These are phyloP conservation scores for Magnusiomyces tetraspermus DNA, from an alignment of 1,139 yeast species.

Conservation along the genomic window DNA sequence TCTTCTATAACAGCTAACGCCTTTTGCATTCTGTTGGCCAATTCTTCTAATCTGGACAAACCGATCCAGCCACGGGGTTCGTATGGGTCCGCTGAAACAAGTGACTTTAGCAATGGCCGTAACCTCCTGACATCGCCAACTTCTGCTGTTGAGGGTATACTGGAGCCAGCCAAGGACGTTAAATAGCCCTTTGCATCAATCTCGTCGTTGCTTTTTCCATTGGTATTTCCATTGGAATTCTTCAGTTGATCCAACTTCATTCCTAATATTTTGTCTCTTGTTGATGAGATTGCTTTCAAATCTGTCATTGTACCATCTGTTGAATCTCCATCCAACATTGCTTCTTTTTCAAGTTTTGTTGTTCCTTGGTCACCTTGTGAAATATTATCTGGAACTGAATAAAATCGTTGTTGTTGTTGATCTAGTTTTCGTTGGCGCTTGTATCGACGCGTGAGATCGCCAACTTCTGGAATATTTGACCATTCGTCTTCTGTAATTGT, in stretches of 20 bases:
- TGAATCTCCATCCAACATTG: not conserved
- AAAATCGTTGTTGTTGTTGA: constrained; percentile 57
- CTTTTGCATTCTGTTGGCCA: constrained; percentile 43
- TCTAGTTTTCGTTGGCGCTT: constrained; percentile 54
- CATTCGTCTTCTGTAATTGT: constrained; percentile 62
- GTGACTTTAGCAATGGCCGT: constrained; percentile 53
- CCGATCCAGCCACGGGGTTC: constrained; percentile 84
- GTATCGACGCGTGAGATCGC: constrained; percentile 74
- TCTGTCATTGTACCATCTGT: constrained; percentile 34
- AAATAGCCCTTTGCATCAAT: constrained; percentile 36
- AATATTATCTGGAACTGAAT: constrained; percentile 76
- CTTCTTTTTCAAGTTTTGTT: constrained; percentile 24
- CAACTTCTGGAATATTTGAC: constrained; percentile 78
- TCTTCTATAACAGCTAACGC: constrained; percentile 58
- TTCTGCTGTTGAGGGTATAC: constrained; percentile 21
- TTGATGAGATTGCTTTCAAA: constrained; percentile 42
- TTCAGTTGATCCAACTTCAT: constrained; percentile 38
- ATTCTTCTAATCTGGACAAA: constrained; percentile 69
- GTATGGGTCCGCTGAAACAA: constrained; percentile 62
- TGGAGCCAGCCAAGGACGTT: constrained; percentile 30
- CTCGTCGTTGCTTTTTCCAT: not conserved
- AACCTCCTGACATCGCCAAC: constrained; percentile 51
- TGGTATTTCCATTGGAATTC: constrained; percentile 16
- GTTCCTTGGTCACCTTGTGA: constrained; percentile 33
- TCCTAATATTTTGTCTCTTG: constrained; percentile 45